A percentile compares a stretch with the other conserved stretches of the same genome.
Evolutionary conservation across 2,329 filamentous ascomycete species (phyloP).

Genomic region (Passalora sequoiae): DNA sequence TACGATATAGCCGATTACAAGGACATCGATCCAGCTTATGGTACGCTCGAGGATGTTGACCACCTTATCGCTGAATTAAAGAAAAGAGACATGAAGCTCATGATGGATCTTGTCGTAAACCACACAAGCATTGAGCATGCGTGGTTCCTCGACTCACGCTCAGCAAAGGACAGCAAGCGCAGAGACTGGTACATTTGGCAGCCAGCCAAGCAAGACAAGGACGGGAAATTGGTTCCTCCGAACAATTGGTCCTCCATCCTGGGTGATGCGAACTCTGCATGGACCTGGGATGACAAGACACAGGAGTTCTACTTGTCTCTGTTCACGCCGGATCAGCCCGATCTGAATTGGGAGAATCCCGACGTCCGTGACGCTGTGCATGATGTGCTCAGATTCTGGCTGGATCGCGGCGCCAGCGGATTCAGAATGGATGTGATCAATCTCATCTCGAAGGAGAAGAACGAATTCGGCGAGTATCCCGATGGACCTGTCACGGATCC

Average conservation of each 20-base stretch:
- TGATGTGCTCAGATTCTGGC: conserved; percentile 46
- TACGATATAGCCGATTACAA: conserved; percentile 49
- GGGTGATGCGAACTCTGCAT: conserved; percentile 37
- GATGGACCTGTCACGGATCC: conserved; percentile 41
- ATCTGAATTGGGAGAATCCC: conserved; percentile 47
- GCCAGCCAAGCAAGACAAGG: conserved; percentile 48
- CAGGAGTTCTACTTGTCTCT: conserved; percentile 46
- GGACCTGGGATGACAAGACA: conserved; percentile 45
- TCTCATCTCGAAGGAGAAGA: conserved; percentile 43
- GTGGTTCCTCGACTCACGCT: conserved; percentile 55
- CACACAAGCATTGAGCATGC: conserved; percentile 43
- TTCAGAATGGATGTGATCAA: conserved; percentile 49
- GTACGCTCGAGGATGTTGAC: conserved; percentile 44
- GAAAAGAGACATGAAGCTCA: conserved; percentile 44
- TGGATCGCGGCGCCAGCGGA: conserved; percentile 35
- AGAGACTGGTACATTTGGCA: conserved; percentile 65
- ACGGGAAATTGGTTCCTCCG: conserved; percentile 54
- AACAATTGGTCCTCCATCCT: conserved; percentile 48
- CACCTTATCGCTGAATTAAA: conserved; percentile 41
- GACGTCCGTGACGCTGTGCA: conserved; percentile 43
- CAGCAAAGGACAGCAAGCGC: conserved; percentile 48
- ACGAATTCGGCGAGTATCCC: conserved; percentile 30
- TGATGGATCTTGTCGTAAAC: conserved; percentile 42
- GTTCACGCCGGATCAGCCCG: conserved; percentile 45
- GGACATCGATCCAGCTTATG: conserved; percentile 45